Percentiles rank a stretch among this genome's conserved stretches.
These are phyloP conservation scores for Pseudozyma flocculosa DNA, from an alignment of 1,284 basidiomycete genomes.

Conservation along the genomic window DNA sequence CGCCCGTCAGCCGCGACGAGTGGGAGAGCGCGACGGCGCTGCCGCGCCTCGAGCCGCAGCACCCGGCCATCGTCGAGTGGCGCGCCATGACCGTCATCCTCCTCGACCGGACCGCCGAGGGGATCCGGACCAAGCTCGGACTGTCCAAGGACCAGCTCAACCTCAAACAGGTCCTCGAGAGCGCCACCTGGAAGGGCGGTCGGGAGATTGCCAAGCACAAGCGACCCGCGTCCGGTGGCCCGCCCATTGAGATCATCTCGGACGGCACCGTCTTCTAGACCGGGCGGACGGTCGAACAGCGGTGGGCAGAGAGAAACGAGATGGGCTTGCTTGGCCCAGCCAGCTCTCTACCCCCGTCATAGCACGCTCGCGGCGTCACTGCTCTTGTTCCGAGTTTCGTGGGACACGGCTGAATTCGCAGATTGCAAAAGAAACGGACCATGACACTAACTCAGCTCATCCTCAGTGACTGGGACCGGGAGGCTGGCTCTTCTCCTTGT, in stretches of 20 bases:
- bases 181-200: slow-evolving; percentile 90
- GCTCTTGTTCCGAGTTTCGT: too few relatives aligned
- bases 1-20: slow-evolving; percentile 13
- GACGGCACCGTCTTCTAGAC: slow-evolving; percentile 28
- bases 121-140: slow-evolving; percentile 17
- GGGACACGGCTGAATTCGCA: too few relatives aligned
- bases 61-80: slow-evolving; percentile 93
- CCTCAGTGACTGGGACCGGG: too few relatives aligned
- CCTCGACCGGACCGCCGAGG: slow-evolving; percentile 59
- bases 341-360: too few relatives aligned
- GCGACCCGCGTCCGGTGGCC: slow-evolving; percentile 72
- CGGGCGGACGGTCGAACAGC: too few relatives aligned
- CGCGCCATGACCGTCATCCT: slow-evolving; percentile 88
- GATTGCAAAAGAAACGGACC: too few relatives aligned
- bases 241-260: slow-evolving; percentile 66
- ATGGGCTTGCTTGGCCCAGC: too few relatives aligned
- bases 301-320: too few relatives aligned
- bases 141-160: slow-evolving; percentile 64
- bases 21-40: not conserved
- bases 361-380: too few relatives aligned
- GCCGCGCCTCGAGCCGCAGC: slow-evolving; percentile 66
- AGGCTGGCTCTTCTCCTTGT: too few relatives aligned
- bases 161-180: slow-evolving; percentile 85
- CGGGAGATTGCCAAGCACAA: slow-evolving; percentile 80
- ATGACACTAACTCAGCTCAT: too few relatives aligned